phyloP scores from a whole-genome alignment of 2,329 filamentous ascomycete species.

The Metarhizium album region DNA sequence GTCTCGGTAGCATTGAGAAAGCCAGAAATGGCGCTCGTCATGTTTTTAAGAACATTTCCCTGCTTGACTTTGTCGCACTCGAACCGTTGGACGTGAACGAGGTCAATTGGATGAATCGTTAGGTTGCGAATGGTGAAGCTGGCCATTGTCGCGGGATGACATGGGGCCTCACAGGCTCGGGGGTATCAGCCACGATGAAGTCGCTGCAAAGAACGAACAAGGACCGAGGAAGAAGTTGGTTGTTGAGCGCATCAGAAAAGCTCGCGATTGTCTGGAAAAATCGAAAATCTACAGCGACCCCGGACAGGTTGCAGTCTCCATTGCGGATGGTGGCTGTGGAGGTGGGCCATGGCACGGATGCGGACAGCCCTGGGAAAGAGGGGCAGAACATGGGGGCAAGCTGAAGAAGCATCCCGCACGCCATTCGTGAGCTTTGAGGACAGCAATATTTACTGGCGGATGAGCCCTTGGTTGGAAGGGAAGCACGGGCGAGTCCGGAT shows the following conservation, averaged over 20 bases:
- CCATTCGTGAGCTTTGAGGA: not conserved
- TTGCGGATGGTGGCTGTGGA: not conserved
- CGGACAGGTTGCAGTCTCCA: not conserved
- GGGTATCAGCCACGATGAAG: not conserved
- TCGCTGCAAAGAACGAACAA: not conserved
- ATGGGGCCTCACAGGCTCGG: not conserved
- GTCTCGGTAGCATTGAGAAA: slow-evolving; percentile 32
- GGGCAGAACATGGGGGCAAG: not conserved
- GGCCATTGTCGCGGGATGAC: slow-evolving; percentile 26
- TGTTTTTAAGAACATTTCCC: slow-evolving; percentile 32
- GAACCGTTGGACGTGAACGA: slow-evolving; percentile 66
- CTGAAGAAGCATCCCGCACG: not conserved
- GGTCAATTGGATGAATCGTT: slow-evolving; percentile 59
- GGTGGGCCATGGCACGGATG: not conserved
- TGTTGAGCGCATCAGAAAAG: not conserved
- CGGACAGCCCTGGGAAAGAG: not conserved
- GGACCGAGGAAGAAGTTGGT: not conserved
- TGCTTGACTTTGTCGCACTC: slow-evolving; percentile 35
- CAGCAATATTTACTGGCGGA: too few relatives aligned
- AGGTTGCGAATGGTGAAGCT: slow-evolving; percentile 72
- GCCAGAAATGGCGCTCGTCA: slow-evolving; percentile 31
- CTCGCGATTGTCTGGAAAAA: not conserved
- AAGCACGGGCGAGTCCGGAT: not conserved
- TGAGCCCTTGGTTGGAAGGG: not conserved
- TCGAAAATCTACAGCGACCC: not conserved